A percentile compares a stretch with the other conserved stretches of the same genome.
These are phyloP conservation scores for Euphrasia arctica DNA, from an alignment of 305 asterid species.

Conservation along the genomic window DNA sequence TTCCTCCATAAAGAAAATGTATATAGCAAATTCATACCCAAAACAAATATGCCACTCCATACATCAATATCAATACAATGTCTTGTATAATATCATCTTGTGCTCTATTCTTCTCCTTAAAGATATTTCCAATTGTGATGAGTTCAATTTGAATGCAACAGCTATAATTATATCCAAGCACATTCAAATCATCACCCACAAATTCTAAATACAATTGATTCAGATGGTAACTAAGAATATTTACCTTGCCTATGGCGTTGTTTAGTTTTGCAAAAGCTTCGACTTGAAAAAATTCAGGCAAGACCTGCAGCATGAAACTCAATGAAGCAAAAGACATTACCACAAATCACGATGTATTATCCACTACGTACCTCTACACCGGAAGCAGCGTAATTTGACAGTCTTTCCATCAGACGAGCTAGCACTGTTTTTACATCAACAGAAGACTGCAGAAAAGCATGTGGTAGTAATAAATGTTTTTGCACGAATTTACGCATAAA, in stretches of 20 bases:
- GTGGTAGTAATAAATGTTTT: constrained; percentile 23
- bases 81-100: neutral
- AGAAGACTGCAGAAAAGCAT: constrained; percentile 58
- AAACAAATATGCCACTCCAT: neutral
- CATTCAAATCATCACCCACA: constrained; percentile 16
- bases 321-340: constrained; percentile 28
- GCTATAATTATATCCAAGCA: constrained; percentile 12
- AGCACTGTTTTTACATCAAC: constrained; percentile 97
- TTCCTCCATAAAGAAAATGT: neutral
- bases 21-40: neutral
- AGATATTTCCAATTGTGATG: constrained; percentile 21
- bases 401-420: constrained; percentile 95
- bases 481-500: constrained; percentile 21
- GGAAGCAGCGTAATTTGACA: constrained; percentile 93
- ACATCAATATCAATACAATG: neutral
- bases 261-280: constrained; percentile 95
- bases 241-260: constrained; percentile 89
- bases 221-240: constrained; percentile 25
- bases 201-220: constrained; percentile 18
- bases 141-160: constrained; percentile 23
- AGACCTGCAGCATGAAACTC: constrained; percentile 62
- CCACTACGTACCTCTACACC: constrained; percentile 72
- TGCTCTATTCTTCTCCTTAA: constrained; percentile 7
- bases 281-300: constrained; percentile 94
- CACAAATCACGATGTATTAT: constrained; percentile 22